A percentile compares a stretch with the other conserved stretches of the same genome.
Conservation (phyloP, 495 filamentous ascomycete species). For the Neurospora sp. region DNA sequence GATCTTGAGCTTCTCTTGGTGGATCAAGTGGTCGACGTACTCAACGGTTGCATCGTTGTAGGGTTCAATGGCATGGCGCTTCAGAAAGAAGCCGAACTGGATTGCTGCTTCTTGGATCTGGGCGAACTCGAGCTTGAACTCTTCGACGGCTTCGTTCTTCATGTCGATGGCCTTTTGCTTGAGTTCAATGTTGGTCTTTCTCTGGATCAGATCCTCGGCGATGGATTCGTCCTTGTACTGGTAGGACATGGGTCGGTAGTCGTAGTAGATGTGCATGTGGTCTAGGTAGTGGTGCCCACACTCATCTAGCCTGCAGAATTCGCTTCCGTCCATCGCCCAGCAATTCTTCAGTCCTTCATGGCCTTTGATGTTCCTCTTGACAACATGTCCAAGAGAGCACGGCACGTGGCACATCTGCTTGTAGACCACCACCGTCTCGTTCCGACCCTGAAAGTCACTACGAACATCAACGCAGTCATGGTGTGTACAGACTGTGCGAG, state of each 20-base stretch:
- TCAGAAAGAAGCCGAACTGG: slow-evolving; percentile 29
- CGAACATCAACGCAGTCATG: slow-evolving; percentile 5
- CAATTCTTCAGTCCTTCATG: neutral
- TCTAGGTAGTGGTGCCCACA: slow-evolving; percentile 4
- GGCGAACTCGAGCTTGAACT: slow-evolving; percentile 21
- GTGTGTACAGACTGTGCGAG: slow-evolving; percentile 8
- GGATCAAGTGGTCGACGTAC: slow-evolving; percentile 28
- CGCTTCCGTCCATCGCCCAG: too few species aligned
- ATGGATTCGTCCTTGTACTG: neutral
- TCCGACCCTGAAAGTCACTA: neutral
- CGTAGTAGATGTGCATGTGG: slow-evolving; percentile 6
- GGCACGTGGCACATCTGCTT: neutral
- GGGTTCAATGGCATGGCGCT: slow-evolving; percentile 25
- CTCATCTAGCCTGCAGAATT: neutral
- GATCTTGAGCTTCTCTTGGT: slow-evolving; percentile 7
- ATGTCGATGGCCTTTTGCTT: slow-evolving; percentile 2
- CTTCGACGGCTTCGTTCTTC: slow-evolving; percentile 6
- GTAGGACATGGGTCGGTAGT: neutral
- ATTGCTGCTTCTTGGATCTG: slow-evolving; percentile 26
- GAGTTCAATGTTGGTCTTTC: neutral
- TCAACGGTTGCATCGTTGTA: slow-evolving; percentile 31
- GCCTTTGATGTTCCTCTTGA: slow-evolving; percentile 8
- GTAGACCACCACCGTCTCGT: slow-evolving; percentile 5
- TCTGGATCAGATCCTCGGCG: neutral
- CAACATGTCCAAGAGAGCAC: too few species aligned